Percentiles rank a stretch among this genome's conserved stretches.
Evolutionary conservation across 169 alveolate genomes (phyloP).

Genomic region (Cryptosporidium ubiquitum): DNA sequence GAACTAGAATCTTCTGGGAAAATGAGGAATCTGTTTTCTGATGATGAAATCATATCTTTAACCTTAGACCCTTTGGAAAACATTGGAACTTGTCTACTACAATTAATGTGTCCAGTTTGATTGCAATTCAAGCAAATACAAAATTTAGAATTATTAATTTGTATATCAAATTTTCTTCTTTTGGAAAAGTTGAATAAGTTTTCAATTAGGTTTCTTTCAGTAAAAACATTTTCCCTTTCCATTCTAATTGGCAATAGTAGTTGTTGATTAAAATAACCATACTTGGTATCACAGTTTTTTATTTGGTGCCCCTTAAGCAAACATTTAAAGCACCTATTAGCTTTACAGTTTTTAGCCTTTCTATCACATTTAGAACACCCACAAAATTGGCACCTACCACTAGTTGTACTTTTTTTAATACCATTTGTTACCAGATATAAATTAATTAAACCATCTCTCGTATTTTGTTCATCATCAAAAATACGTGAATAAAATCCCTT

Average conservation of each 20-base stretch:
- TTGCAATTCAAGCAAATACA: constrained; percentile 56
- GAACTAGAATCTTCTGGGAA: constrained; percentile 10
- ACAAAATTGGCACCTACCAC: constrained; percentile 56
- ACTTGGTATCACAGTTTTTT: constrained; percentile 2
- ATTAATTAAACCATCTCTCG: constrained; percentile 48
- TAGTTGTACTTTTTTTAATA: constrained; percentile 11
- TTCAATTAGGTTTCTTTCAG: not conserved
- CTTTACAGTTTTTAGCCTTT: constrained; percentile 12
- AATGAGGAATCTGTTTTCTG: constrained; percentile 13
- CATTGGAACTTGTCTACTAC: constrained; percentile 9
- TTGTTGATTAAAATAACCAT: constrained; percentile 37
- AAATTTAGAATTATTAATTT: not conserved
- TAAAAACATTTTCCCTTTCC: constrained; percentile 12
- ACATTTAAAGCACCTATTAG: constrained; percentile 67
- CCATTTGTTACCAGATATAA: constrained; percentile 54
- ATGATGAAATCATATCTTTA: constrained; percentile 2
- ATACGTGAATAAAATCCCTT: constrained; percentile 11
- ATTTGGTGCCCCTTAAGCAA: constrained; percentile 52
- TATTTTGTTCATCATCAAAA: not conserved
- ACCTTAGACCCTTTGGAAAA: not conserved
- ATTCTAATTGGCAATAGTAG: constrained; percentile 9
- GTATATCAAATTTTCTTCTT: not conserved
- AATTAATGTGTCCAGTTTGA: constrained; percentile 30
- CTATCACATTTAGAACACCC: constrained; percentile 66
- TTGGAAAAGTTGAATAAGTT: not conserved